Percentiles rank a stretch among this genome's conserved stretches.
Conservation (phyloP, 2,329 filamentous ascomycete genomes). For the Penicillium nordicum region DNA sequence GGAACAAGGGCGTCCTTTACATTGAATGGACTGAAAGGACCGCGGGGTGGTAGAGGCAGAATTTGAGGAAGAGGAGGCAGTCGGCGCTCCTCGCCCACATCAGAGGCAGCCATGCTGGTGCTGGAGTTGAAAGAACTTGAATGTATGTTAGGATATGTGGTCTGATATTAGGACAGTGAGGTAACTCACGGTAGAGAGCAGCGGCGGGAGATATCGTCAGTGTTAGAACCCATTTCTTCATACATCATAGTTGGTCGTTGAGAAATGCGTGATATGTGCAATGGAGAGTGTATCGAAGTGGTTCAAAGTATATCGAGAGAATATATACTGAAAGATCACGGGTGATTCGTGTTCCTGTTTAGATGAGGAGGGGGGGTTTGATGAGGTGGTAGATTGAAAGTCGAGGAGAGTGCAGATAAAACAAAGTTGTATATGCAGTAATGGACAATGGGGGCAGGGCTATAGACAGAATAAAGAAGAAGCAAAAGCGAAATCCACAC, state of each 20-base stretch:
- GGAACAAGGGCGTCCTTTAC: constrained; percentile 28
- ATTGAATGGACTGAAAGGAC: constrained; percentile 38
- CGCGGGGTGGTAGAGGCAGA: constrained; percentile 36
- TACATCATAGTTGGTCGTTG: constrained; percentile 25
- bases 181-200: constrained; percentile 38
- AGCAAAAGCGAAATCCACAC: constrained; percentile 21
- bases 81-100: constrained; percentile 35
- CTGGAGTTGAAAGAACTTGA: constrained; percentile 20
- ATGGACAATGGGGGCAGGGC: constrained; percentile 10
- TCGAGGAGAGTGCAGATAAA: neutral
- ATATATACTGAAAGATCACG: constrained; percentile 15
- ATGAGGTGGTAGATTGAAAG: neutral
- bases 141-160: neutral
- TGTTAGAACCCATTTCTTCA: constrained; percentile 31
- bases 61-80: constrained; percentile 38
- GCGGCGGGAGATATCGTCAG: constrained; percentile 30
- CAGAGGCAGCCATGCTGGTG: constrained; percentile 20
- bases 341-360: constrained; percentile 1
- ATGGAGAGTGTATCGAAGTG: constrained; percentile 11
- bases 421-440: constrained; percentile 22
- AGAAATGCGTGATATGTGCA: constrained; percentile 4
- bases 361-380: constrained; percentile 5
- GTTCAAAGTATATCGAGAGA: neutral
- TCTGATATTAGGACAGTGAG: neutral
- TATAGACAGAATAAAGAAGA: constrained; percentile 14